Conservation (phyloP, 805 yeast species). For the Pachysolen tannophilus region DNA sequence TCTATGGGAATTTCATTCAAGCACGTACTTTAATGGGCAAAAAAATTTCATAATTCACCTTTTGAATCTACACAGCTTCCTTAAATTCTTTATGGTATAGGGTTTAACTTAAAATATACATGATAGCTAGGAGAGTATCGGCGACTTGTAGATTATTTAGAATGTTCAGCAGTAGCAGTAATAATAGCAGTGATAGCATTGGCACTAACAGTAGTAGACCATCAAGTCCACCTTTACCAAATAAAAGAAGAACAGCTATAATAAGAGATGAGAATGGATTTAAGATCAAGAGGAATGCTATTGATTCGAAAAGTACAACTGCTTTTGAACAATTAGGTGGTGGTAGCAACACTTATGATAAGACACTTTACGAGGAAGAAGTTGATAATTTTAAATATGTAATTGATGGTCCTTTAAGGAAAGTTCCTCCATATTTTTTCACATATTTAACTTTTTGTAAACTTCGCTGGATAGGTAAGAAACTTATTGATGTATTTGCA, state of each 20-base stretch:
- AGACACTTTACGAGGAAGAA: slow-evolving; percentile 41
- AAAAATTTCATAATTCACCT: too few relatives aligned
- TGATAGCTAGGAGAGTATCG: too few relatives aligned
- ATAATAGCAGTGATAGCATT: too few relatives aligned
- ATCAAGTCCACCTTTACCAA: too few relatives aligned
- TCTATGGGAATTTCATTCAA: too few relatives aligned
- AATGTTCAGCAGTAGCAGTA: too few relatives aligned
- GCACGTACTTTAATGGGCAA: too few relatives aligned
- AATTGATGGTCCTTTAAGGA: slow-evolving; percentile 54
- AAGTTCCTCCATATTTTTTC: slow-evolving; percentile 79
- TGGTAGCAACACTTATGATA: slow-evolving; percentile 11
- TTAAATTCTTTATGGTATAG: too few relatives aligned
- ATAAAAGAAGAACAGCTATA: slow-evolving; percentile 11
- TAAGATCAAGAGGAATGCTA: slow-evolving; percentile 32
- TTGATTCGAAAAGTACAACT: slow-evolving; percentile 34
- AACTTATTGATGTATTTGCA: slow-evolving; percentile 69
- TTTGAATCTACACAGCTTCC: too few relatives aligned
- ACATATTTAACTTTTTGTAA: slow-evolving; percentile 91
- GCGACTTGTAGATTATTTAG: too few relatives aligned
- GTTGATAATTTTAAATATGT: slow-evolving; percentile 49
- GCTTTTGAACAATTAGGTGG: slow-evolving; percentile 35
- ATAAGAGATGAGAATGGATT: slow-evolving; percentile 40
- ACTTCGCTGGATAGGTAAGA: slow-evolving; percentile 83
- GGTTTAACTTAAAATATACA: too few relatives aligned
- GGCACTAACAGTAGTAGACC: too few relatives aligned